Evolutionary conservation across 1,284 basidiomycete species (phyloP).

Genomic region (Caloboletus firmus): DNA sequence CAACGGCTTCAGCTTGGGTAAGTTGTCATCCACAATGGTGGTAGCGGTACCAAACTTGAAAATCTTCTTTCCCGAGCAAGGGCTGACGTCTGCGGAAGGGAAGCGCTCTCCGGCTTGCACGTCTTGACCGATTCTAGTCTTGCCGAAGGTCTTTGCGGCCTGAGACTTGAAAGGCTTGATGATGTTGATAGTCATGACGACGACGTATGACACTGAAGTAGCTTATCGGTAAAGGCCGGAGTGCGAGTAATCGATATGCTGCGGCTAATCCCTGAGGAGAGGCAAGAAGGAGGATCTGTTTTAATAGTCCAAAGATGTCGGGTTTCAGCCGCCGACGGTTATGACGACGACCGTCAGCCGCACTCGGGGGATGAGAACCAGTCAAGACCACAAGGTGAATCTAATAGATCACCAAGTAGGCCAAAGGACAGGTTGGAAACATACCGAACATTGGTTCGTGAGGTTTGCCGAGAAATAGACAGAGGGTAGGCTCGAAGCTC

Average conservation of each 20-base stretch:
- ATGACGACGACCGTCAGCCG: conserved; percentile 20
- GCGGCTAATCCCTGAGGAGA: background rate
- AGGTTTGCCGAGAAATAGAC: background rate
- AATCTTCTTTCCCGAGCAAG: conserved; percentile 1
- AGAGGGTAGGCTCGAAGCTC: background rate
- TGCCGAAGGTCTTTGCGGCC: conserved; percentile 2
- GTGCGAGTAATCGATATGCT: conserved; percentile 2
- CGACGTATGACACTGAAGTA: background rate
- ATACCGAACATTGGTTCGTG: background rate
- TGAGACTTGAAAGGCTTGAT: conserved; percentile 20
- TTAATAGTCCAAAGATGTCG: conserved; percentile 11
- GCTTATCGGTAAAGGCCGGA: conserved; percentile 1
- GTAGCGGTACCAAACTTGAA: conserved; percentile 11
- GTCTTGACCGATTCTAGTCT: conserved; percentile 1
- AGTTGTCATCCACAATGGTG: background rate
- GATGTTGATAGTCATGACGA: conserved; percentile 17
- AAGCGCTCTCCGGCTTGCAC: background rate
- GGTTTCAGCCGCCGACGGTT: conserved; percentile 14
- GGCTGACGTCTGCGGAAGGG: background rate
- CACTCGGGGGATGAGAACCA: background rate
- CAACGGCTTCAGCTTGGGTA: background rate
- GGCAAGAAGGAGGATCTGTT: background rate
- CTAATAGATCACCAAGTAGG: background rate
- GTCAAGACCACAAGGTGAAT: conserved; percentile 1
- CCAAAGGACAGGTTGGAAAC: conserved; percentile 6